A percentile compares a stretch with the other conserved stretches of the same genome.
These are phyloP conservation scores for Chlamydomonas incerta DNA, from an alignment of 139 green algal genomes.

Conservation along the genomic window DNA sequence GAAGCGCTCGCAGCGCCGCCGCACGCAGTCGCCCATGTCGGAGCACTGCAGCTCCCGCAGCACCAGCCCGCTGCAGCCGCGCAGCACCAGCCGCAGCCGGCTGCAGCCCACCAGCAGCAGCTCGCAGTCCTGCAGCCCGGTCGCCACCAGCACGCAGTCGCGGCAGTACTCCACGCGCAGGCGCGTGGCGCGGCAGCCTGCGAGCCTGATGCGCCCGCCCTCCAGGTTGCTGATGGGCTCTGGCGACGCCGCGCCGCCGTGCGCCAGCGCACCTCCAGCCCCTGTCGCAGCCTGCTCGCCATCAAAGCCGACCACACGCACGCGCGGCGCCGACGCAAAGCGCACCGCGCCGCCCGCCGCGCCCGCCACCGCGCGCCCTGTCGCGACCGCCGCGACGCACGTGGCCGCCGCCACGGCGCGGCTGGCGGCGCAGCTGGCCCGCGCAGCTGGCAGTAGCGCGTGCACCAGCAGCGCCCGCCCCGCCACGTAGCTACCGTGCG, in stretches of 20 bases:
- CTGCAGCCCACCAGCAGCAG: conserved; percentile 40
- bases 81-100: conserved; percentile 35
- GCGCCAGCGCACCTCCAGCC: not conserved
- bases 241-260: not conserved
- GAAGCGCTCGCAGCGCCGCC: conserved; percentile 13
- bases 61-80: conserved; percentile 4
- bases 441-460: conserved; percentile 11
- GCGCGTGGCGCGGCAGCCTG: not conserved
- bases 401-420: not conserved
- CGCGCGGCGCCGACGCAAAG: not conserved
- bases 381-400: not conserved
- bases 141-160: conserved; percentile 21
- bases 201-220: conserved; percentile 7
- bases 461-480: not conserved
- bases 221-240: conserved; percentile 28
- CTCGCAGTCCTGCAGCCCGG: not conserved
- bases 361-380: not conserved
- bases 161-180: conserved; percentile 38
- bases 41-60: conserved; percentile 43
- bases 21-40: conserved; percentile 34
- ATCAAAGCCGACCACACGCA: not conserved
- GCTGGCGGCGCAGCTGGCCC: not conserved
- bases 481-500: not conserved
- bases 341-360: not conserved
- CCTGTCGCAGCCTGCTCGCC: not conserved